Evolutionary conservation across 2,329 filamentous ascomycete genomes (phyloP), one percentile per base, ranked within the genome.

Genomic region (Hymenoscyphus fructigenus): DNA sequence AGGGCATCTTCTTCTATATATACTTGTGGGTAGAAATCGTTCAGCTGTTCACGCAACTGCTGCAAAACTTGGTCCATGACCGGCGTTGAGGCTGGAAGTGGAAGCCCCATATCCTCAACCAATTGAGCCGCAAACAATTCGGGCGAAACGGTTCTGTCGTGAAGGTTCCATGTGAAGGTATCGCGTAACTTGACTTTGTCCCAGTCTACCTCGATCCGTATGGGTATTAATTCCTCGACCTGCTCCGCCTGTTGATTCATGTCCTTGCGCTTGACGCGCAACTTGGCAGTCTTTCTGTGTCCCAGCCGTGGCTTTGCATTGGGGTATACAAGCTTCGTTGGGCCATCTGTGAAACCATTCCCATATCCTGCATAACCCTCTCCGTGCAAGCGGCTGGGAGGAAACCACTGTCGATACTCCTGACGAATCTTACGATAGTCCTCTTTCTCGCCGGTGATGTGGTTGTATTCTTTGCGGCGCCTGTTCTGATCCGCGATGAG

Each of bases 81-180:
- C 67, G 87, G 84, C 74, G 88, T 84, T 6, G 85, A 83, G 12
- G 89, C 85, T 59, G 92, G 89, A 41, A 89, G 85, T 72, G 93
- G 90, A 32, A 91, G 79, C 2, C 92, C 91, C 74, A 99, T 86
- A 75, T 99, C 95, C 77, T 99, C 95, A 5, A 98, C 87, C 23
- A 99, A 83, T 76, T 95, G 93, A 65, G 92, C 88, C 0, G 93
- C 91, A 76, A 98, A 98, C 12, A 95, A 78, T 64, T 96, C 90
- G 23, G 89, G 86, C 26, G 87, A 84, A 2, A 96, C 86, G 14
- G 95, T 84, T 65, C 93, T 89, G 76, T 99, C 95, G 79, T 97
- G 92, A 41, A 98, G 83, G 77, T 99, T 99, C 93, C 94, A 99
- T 2, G 95, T 98, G 71, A 99, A 97, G 0, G 95, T 98, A 78